Percentiles rank a stretch among this genome's conserved stretches.
Evolutionary conservation across 2,329 filamentous ascomycete species (phyloP).

Genomic region (Paecilomyces sp.): DNA sequence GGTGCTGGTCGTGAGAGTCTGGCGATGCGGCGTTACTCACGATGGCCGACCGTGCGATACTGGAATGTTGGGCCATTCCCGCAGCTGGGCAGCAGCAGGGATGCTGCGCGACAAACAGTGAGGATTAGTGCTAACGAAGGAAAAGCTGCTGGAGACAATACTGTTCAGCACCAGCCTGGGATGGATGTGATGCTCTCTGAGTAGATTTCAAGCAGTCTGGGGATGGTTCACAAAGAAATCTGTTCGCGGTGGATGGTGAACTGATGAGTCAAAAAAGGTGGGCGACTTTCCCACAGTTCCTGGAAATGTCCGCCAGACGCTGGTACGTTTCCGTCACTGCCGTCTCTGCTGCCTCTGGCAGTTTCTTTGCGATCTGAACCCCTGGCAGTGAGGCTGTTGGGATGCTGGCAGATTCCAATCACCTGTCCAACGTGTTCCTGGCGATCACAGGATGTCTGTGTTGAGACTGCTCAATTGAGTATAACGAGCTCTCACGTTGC

Average conservation of each 20-base stretch:
- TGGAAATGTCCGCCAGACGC: not conserved
- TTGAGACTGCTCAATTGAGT: not conserved
- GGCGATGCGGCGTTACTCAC: slow-evolving; percentile 32
- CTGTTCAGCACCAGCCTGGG: not conserved
- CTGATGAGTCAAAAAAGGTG: not conserved
- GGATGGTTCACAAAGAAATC: not conserved
- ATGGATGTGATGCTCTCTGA: not conserved
- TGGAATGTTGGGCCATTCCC: slow-evolving; percentile 41
- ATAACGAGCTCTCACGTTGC: not conserved
- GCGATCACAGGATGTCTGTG: not conserved
- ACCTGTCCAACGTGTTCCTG: not conserved
- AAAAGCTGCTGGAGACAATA: not conserved
- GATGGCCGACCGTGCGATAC: slow-evolving; percentile 44
- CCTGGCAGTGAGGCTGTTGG: not conserved
- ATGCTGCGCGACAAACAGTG: slow-evolving; percentile 7
- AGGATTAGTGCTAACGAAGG: not conserved
- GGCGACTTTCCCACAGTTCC: not conserved
- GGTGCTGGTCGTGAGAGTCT: slow-evolving; percentile 11
- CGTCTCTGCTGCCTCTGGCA: not conserved
- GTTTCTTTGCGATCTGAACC: not conserved
- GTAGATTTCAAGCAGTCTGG: not conserved
- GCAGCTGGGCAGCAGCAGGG: slow-evolving; percentile 5
- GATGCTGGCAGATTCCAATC: not conserved
- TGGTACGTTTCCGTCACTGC: not conserved
- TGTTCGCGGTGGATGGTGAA: not conserved